Evolutionary conservation across 257 asterid species (phyloP), one percentile per base, ranked within the genome.

Genomic region (Solanum stenotomum): DNA sequence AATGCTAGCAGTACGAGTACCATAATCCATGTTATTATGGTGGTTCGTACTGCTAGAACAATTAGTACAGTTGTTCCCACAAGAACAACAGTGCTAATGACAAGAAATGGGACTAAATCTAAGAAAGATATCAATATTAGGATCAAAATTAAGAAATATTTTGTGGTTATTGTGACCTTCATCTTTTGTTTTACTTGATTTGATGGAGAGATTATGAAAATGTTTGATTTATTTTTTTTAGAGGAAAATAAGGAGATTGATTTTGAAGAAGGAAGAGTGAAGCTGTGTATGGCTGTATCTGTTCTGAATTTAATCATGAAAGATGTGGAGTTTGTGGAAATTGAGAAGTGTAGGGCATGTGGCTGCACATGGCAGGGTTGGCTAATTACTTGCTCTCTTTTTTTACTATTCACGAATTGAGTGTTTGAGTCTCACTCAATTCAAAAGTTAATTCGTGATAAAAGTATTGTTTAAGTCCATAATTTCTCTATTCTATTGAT

Each of bases 311-410:
- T 81, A 46, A 27, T 16, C 27, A 81, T 27, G 40, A 16, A 81
- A 13, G 56, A 23, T 29, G 59, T n/a, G 87, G 67, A 27, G 83
- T 34, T 59, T 13, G 75, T 67, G 18, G 65, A 56, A 85, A 29
- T 72, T 56, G 40, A 87, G 91, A 88, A 91, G 89, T 91, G 93
- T 92, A 85, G 83, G 83, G 83, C 94, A 92, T 91, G 95, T 93
- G 95, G 81, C 89, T 89, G 95, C 98, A 95, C 98, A 95, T 94
- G 98, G 93, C 88, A 90, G 90, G 96, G 96, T 93, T 93, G 96
- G 94, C 93, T 92, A 90, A 72, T 27, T 87, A 68, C 33, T 12
- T 65, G 2, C 5, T 59, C 8, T 42, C 2, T 42, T 4, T 67
- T 25, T 67, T 67, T 10, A 67, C 20, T 67, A 67, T 2, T 67